Evolutionary conservation across 495 filamentous ascomycete genomes (phyloP), one percentile per base, ranked within the genome.

Genomic region (Letharia columbiana): DNA sequence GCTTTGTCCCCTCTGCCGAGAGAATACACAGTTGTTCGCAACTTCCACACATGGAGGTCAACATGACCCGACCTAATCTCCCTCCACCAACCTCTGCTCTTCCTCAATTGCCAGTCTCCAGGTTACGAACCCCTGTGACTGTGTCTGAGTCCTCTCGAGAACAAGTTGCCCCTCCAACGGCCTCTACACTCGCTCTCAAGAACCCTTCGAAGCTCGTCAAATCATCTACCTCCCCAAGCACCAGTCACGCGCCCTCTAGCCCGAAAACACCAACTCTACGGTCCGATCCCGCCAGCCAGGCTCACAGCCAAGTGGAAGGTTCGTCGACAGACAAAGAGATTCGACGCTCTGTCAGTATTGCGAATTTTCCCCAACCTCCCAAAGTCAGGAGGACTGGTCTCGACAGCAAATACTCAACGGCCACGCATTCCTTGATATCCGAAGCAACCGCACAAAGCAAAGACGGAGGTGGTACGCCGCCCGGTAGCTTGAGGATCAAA

Each of bases 311-410:
- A 52, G 77, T 75, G 12, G 65, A 79, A 54, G 84, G 82, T 63
- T 78, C 81, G 13, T 77, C 84, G 12, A 76, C 80, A 12, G 82
- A 83, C 12, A 91, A 84, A 72, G 84, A 83, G n/a, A 71, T 96
- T 63, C 84, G 92, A 66, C 90, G 91, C 72, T 90, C 89, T 0
- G 88, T 95, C 67, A 96, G 91, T 76, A 95, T 96, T 68, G 91
- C 91, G 63, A 86, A 91, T 1, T 96, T 96, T 72, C 92, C 92
- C n/a, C 89, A 93, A 66, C 92, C 92, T 40, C 92, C 92, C 28
- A 87, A 85, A 66, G 80, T 70, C 28, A 42, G 66, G 28, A 67
- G 56, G 81, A 78, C 50, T 76, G 81, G 45, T 81, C 62, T 66
- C 49, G 59, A 66, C 39, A 66, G 68, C 60, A 60, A 66, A 58